Percentiles rank a stretch among this genome's conserved stretches.
Evolutionary conservation across 2,329 filamentous ascomycete species (phyloP).

Genomic region (Alternaria conjuncta): DNA sequence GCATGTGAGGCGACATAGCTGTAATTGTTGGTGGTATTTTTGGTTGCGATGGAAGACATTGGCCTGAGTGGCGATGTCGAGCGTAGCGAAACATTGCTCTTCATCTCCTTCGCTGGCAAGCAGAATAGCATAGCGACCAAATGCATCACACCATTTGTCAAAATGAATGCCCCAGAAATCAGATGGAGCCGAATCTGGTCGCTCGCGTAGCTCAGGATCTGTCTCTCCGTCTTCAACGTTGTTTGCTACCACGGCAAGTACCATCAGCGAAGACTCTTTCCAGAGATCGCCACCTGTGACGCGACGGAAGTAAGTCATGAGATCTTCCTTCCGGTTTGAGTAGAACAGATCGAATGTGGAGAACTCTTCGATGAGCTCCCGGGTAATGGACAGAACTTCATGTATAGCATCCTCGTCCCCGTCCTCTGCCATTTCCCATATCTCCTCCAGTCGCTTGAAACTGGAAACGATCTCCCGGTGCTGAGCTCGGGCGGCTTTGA

Average conservation of each 20-base stretch:
- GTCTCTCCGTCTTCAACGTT: slow-evolving; percentile 41
- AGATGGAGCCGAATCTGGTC: slow-evolving; percentile 49
- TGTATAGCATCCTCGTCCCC: slow-evolving; percentile 59
- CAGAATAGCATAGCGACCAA: slow-evolving; percentile 83
- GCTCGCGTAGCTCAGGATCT: slow-evolving; percentile 36
- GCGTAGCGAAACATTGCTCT: slow-evolving; percentile 78
- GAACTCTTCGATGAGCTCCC: slow-evolving; percentile 66
- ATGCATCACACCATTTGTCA: slow-evolving; percentile 84
- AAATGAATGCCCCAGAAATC: slow-evolving; percentile 82
- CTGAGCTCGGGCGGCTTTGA: slow-evolving; percentile 48
- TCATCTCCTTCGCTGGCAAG: slow-evolving; percentile 72
- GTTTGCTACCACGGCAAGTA: slow-evolving; percentile 44
- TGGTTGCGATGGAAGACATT: slow-evolving; percentile 80
- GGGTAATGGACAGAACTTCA: slow-evolving; percentile 66
- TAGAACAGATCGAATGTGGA: slow-evolving; percentile 66
- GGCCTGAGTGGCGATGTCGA: slow-evolving; percentile 78
- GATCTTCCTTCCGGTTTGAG: slow-evolving; percentile 54
- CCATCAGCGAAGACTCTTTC: slow-evolving; percentile 44
- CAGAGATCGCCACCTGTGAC: slow-evolving; percentile 41
- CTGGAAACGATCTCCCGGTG: slow-evolving; percentile 49
- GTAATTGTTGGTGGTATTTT: slow-evolving; percentile 72
- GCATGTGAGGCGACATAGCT: slow-evolving; percentile 82
- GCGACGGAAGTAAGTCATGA: slow-evolving; percentile 45
- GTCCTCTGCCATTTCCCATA: slow-evolving; percentile 51
- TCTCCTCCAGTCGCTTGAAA: slow-evolving; percentile 55